Evolutionary conservation across 1,139 yeast genomes (phyloP), one percentile per base, ranked within the genome.

Genomic region (Yamadazyma sp.): DNA sequence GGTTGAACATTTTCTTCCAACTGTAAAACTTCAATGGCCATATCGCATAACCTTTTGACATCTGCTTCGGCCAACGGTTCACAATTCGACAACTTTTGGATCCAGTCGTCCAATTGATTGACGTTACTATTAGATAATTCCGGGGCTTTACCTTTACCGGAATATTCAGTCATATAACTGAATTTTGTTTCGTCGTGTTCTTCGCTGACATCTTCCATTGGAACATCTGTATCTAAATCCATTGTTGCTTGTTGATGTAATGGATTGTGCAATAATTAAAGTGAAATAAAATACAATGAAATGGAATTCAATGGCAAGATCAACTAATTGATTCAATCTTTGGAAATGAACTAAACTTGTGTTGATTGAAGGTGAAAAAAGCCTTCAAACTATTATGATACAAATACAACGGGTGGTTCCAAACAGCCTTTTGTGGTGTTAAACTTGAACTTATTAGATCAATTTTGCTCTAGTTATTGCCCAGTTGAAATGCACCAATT

Each of bases 1-100:
- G 90, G 89, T 57, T 90, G 96, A 34, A 92, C 96, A 59, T 94
- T 92, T 47, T 90, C 86, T 67, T 94, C 98, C 50, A 79, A 82
- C 58, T 89, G 90, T 50, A 92, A 71, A 30, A 92, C 82, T 48
- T 92, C 97, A 53, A 88, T 86, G n/a, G 96, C 96, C 76, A 86
- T 84, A 42, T 78, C 76, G 59, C 98, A 92, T 46, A 92, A 73
- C 53, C 78, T 77, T 54, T 82, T 81, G 33, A 94, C 95, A 42
- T 87, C 90, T 29, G 77, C 78, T 59, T 92, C 97, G 14, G 86
- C 71, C 45, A 92, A 73, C 20, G 92, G 94, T 64, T 87, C 86
- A 64, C 97, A 90, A 50, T 82, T 72, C 44, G 81, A 68, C 46
- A 89, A 70, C 54, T 78, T 82, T 50, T 81, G 92, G 52, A 89